Evolutionary conservation across 2,329 filamentous ascomycete genomes (phyloP), one percentile per base, ranked within the genome.

Genomic region (Exophiala dermatitidis): DNA sequence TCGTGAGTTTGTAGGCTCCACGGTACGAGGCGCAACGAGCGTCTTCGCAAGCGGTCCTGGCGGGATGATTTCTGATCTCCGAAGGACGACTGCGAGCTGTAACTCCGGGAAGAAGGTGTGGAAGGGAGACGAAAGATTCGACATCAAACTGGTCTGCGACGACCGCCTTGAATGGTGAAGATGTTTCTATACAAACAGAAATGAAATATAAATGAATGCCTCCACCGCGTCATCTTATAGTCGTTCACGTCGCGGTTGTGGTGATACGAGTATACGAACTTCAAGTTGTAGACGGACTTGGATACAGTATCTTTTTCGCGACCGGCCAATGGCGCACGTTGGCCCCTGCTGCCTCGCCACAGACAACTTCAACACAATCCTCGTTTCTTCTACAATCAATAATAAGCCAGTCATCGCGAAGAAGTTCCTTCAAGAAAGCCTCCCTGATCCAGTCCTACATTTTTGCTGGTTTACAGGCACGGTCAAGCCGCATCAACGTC

Each of bases 21-120:
- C 77, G 0, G 65, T 64, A 2, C 56, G 50, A 0, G 80, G 80
- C 0, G 67, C 76, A 8, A 81, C 79, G 0, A 71, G 72, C 0
- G 79, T 85, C 0, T 75, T 81, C 63, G 81, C 77, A 0, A 84
- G 81, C 60, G 82, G 82, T 0, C 82, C 82, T 1, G 73, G 74
- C 0, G 71, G 74, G 1, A 82, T 85, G 77, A 75, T 83, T 4
- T 72, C 71, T n/a, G 79, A 82, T 50, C 61, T 85, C 53, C 70
- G 82, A 29, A 66, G 57, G 3, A 74, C 74, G 1, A 79, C 84
- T 3, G 80, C 81, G 1, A 62, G 60, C 5, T 74, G 72, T 38
- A 84, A 83, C 65, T 72, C 73, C 5, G 77, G 73, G 0, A 60
- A 63, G 0, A 75, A 71, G 58, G 80, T 84, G 6, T 83, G 79